Conservation (phyloP, 495 filamentous ascomycete genomes). For the Chaetomium cochliodes region DNA sequence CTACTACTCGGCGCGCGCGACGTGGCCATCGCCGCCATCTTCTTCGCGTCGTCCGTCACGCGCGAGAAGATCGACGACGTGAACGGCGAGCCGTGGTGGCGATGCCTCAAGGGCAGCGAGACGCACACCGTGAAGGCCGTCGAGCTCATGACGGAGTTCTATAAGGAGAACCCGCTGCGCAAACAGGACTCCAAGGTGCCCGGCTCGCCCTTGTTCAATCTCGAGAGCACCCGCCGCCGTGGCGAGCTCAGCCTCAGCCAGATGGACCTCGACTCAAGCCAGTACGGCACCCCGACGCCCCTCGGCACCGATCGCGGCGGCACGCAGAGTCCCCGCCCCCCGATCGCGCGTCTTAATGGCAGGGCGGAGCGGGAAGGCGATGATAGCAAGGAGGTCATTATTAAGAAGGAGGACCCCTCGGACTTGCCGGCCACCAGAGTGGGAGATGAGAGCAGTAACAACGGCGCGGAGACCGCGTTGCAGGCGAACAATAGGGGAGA, state of each 20-base stretch:
- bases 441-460: not conserved
- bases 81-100: slow-evolving; percentile 86
- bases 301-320: slow-evolving; percentile 30
- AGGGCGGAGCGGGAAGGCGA: slow-evolving; percentile 13
- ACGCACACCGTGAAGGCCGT: slow-evolving; percentile 64
- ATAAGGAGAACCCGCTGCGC: slow-evolving; percentile 62
- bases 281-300: slow-evolving; percentile 27
- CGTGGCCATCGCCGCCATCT: slow-evolving; percentile 82
- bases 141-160: slow-evolving; percentile 69
- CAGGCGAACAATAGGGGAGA: slow-evolving; percentile 39
- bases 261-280: slow-evolving; percentile 28
- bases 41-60: slow-evolving; percentile 72
- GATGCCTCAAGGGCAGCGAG: slow-evolving; percentile 59
- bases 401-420: slow-evolving; percentile 21
- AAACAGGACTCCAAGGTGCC: slow-evolving; percentile 42
- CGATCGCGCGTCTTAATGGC: slow-evolving; percentile 1
- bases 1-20: slow-evolving; percentile 75
- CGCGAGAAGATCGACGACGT: slow-evolving; percentile 72
- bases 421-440: slow-evolving; percentile 1
- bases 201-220: slow-evolving; percentile 45
- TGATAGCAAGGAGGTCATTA: slow-evolving; percentile 10
- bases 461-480: slow-evolving; percentile 23
- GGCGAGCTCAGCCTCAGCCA: slow-evolving; percentile 41
- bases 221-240: slow-evolving; percentile 48
- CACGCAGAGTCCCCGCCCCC: slow-evolving; percentile 33